phyloP scores from a whole-genome alignment of 176 grass and related monocot species.

The Oryza rufipogon region DNA sequence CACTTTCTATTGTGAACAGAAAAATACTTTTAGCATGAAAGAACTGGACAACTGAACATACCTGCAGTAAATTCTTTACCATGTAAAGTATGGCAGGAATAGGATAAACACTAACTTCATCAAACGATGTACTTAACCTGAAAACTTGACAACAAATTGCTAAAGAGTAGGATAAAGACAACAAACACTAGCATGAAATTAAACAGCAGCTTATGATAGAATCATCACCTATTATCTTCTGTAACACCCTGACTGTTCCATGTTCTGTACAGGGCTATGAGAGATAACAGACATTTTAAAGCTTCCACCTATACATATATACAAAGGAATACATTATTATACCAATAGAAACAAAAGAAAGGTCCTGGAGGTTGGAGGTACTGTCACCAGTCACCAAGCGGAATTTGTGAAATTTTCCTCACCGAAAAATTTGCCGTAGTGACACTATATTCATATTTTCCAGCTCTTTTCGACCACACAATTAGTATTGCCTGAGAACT shows the following conservation, averaged over 20 bases:
- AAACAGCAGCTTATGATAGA: neutral
- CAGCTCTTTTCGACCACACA: conserved; percentile 87
- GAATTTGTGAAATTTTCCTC: conserved; percentile 38
- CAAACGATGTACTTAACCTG: conserved; percentile 80
- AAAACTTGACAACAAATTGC: neutral
- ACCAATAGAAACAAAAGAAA: conserved; percentile 12
- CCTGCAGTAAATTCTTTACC: conserved; percentile 93
- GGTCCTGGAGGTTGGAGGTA: neutral
- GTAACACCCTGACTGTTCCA: conserved; percentile 85
- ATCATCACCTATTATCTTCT: conserved; percentile 76
- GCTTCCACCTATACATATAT: conserved; percentile 71
- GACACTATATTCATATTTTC: conserved; percentile 94
- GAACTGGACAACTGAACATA: conserved; percentile 31
- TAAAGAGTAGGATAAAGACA: conserved; percentile 27
- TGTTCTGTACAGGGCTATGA: conserved; percentile 65
- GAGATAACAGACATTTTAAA: conserved; percentile 81
- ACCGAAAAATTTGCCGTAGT: conserved; percentile 96
- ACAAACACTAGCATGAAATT: conserved; percentile 13
- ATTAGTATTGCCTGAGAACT: conserved; percentile 98
- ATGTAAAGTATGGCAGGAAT: conserved; percentile 85
- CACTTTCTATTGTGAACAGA: neutral
- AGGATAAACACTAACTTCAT: conserved; percentile 88
- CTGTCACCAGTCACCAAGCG: neutral
- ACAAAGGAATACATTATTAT: conserved; percentile 17
- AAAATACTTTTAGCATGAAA: conserved; percentile 8